Base-by-base conservation (phyloP, 129 eudicot genomes). In the Sambucus nigra region DNA sequence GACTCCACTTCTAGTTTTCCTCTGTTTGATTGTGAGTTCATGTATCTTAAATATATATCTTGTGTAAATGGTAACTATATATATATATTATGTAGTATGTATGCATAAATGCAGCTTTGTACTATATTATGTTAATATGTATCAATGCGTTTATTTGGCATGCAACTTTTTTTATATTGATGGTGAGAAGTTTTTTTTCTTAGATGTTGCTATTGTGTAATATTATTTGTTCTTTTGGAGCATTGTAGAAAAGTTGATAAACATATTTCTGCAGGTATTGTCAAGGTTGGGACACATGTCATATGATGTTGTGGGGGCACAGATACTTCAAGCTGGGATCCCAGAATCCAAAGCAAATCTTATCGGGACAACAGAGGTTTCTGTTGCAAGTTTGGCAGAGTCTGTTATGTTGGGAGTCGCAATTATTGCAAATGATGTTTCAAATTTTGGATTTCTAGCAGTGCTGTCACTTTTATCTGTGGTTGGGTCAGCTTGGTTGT, bases 261-360 rank as follows among this genome's bases (percentile, higher is more conserved):
- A 7, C 11, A 14, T 54, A 52, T 19, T 23, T 59, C 9, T 55
- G 52, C 73, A 92, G 99, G 94, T 86, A 24, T 65, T 92, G 45
- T 92, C 99, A 51, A 82, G 99, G 69, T 63, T 92, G 69, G 99
- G 99, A 21, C 80, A 87, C 62, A 92, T 92, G 96, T 92, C 99
- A 39, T 92, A 92, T 65, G 91, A 92, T 48, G 82, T 92, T 38
- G 74, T 92, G 25, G 99, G 99, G 61, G 84, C 82, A 64, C 96
- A 92, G 61, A 92, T 92, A 64, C 71, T 86, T 69, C 99, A 92
- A 77, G 86, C 96, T 1, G 99, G 99, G 56, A 80, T 92, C 74
- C 94, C 99, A 47, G 75, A 81, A 57, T 80, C 89, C 27, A 92
- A 92, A 82, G 99, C 99, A 41, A 92, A 92, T 66, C 96, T 92